Base-by-base conservation (phyloP, 805 yeast species). In the Wickerhamomyces rabaulensis region DNA sequence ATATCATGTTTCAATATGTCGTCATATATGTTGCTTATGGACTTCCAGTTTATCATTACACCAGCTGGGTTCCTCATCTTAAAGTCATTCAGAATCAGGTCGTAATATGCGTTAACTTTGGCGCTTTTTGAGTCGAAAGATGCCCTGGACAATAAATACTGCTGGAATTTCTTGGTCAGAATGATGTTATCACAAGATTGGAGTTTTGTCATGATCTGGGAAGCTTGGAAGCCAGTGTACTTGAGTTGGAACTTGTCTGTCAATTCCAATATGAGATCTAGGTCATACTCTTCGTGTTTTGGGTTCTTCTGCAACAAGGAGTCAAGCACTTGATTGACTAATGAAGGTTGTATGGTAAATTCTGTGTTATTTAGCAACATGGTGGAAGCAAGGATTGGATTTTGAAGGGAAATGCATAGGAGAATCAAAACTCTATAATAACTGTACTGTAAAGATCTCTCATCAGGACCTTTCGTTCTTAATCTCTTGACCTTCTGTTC, bases 41-140 rank as follows among this genome's bases (percentile, higher is more conserved):
- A 31, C 10, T 51, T 42, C 62, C 62, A 58, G n/a, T 43, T 39
- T 10, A 52, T 38, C 21, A 51, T 52, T 26, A 55, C 52, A n/a
- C 60, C 61, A 6, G 56, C 46, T 3, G 39, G 38, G 41, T 58
- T 57, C 15, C 45, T 51, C n/a, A 50, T 17, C 15, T 35, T 21
- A 23, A 49, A 47, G 21, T 57, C 54, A 17, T 46, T 46, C 17
- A 49, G 35, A 3, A 58, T 56, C 7, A 51, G 38, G 16, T 37
- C 44, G 21, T 58, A 58, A 13, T 26, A 25, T 8, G 33, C 38
- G 13, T 25, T 45, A 1, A 58, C n/a, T 17, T 40, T 40, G 1
- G 31, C 31, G 9, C 36, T 41, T 13, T 41, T 36, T 6, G 54
- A 42, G 12, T 35, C 26, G 23, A 45, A 49, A 2, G 31, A 22